These are phyloP conservation scores for Parietaria judaica DNA, from an alignment of 306 rosid species.

Conservation along the genomic window DNA sequence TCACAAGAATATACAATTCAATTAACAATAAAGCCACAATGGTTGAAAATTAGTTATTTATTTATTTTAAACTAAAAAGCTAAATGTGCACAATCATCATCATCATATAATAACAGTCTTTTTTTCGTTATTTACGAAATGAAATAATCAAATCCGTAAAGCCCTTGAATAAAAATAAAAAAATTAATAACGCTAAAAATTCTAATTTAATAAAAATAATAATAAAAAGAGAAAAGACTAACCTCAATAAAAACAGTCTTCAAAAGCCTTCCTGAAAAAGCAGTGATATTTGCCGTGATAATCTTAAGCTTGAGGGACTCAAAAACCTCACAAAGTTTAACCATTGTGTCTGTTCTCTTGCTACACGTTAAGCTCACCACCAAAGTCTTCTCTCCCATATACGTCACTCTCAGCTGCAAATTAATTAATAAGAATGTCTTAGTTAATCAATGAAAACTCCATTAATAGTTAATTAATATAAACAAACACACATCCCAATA, in stretches of 20 bases:
- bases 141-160: too few species aligned
- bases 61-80: too few species aligned
- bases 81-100: too few species aligned
- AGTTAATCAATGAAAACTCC: not conserved
- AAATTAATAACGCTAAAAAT: too few species aligned
- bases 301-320: constrained; percentile 90
- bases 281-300: constrained; percentile 60
- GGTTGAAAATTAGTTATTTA: too few species aligned
- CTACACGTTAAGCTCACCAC: constrained; percentile 83
- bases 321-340: constrained; percentile 72
- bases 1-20: too few species aligned
- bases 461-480: not conserved
- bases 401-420: constrained; percentile 57
- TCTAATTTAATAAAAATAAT: not conserved
- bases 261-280: constrained; percentile 62
- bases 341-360: constrained; percentile 79
- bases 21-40: too few species aligned
- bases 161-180: too few species aligned
- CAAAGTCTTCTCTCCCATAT: constrained; percentile 65
- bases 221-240: constrained; percentile 1
- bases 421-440: not conserved
- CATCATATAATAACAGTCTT: too few species aligned
- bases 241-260: constrained; percentile 93
- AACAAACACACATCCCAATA: not conserved
- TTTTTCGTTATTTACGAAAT: too few species aligned